These are phyloP conservation scores for Metschnikowia shivogae DNA, from an alignment of 805 yeast genomes.

Conservation along the genomic window DNA sequence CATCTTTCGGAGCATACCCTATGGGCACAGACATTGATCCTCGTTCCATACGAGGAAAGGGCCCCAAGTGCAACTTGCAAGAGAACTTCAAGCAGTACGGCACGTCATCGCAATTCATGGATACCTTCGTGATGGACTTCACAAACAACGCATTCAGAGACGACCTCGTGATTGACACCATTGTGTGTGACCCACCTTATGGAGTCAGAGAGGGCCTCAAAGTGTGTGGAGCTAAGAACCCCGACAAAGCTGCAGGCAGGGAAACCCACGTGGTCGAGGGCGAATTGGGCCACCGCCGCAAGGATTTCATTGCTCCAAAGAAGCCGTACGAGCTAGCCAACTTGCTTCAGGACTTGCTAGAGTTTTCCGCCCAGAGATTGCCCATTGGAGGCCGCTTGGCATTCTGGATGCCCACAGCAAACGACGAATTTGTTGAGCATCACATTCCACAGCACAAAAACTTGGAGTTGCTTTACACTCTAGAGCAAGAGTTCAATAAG, in stretches of 20 bases:
- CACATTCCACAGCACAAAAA: slow-evolving; percentile 75
- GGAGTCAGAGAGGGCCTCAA: slow-evolving; percentile 95
- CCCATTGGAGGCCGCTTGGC: slow-evolving; percentile 77
- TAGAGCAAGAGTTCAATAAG: slow-evolving; percentile 85
- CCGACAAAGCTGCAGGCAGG: slow-evolving; percentile 66
- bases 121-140: slow-evolving; percentile 87
- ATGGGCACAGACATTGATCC: slow-evolving; percentile 92
- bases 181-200: slow-evolving; percentile 95
- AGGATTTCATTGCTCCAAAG: slow-evolving; percentile 88
- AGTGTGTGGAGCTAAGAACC: slow-evolving; percentile 77
- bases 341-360: slow-evolving; percentile 71
- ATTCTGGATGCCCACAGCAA: slow-evolving; percentile 98
- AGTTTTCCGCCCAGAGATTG: slow-evolving; percentile 67
- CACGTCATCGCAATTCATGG: slow-evolving; percentile 55
- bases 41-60: slow-evolving; percentile 68
- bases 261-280: slow-evolving; percentile 76
- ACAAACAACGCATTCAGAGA: slow-evolving; percentile 79
- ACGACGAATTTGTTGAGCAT: slow-evolving; percentile 69
- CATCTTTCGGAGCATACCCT: slow-evolving; percentile 73
- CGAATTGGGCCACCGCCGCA: slow-evolving; percentile 65
- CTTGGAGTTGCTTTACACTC: slow-evolving; percentile 63
- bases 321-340: slow-evolving; percentile 81
- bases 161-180: slow-evolving; percentile 64
- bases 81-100: slow-evolving; percentile 75
- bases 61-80: slow-evolving; percentile 45